Base-by-base conservation (phyloP, 164 flowering plant species). In the Piper betle region DNA sequence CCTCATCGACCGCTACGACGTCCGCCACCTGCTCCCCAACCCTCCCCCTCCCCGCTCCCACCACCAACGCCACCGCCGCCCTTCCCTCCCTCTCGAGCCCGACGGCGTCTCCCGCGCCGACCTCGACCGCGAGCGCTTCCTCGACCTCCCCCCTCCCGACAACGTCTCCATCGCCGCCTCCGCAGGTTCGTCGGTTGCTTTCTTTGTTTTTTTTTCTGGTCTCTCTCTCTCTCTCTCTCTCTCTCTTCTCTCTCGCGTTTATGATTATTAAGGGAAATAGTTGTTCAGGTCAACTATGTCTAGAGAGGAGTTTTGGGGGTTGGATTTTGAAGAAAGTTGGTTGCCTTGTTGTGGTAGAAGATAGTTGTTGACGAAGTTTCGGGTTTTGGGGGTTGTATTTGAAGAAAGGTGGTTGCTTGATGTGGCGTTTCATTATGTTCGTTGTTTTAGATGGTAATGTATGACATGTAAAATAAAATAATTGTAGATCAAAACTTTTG, bases 1-100 rank as follows among this genome's bases (percentile, higher is more conserved):
- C 54, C 68, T 70, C 42, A 87, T 93, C 66, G 98, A 93, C 61
- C 90, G 98, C 17, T 93, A 86, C 78, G 98, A 93, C 67, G 97
- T 88, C 39, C 96, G 98, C 39, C 94, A 93, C 69, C 94, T 93
- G 67, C 97, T 93, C 65, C 68, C 82, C 38, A 12, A 60, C 33
- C 85, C 82, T 62, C 91, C 88, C 0, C 82, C 90, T 2, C 82
- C 78, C 3, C 81, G 78, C 4, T 64, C 72, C 43, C 76, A 67
- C 53, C 75, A 66, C 56, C 82, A 82, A 41, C 73, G 73, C 62
- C 37, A 66, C 56, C 82, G 83, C 48, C 73, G 73, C 62, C 37
- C 68, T 40, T 66, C 60, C 20, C 57, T 63, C 16, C 64, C 69
- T 5, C 37, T 67, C 16, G 86, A 82, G 58, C 19, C 60, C 17